Evolutionary conservation across 139 green algal genomes (phyloP), one percentile per base, ranked within the genome.

Genomic region (Nannochloris sp.): DNA sequence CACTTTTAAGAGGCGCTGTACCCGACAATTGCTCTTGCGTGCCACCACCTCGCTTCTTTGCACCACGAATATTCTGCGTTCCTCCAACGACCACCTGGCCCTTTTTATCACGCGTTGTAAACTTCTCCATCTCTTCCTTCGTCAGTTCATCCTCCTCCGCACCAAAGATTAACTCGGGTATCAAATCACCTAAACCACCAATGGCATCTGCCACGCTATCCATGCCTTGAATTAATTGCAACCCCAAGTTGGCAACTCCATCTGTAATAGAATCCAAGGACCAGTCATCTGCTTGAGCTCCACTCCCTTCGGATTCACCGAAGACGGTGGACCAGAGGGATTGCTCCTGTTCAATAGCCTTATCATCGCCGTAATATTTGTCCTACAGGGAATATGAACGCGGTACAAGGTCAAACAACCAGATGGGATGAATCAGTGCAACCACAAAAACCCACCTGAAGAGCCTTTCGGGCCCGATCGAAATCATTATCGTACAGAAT

Each of bases 131-230:
- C 20, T 50, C 23, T 17, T n/a, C 20, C 14, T 17, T 25, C 5
- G n/a, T 25, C 16, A n/a, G 9, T 51, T 64, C 58, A 6, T 59
- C 50, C 33, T 59, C 50, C n/a, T 64, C 58, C 23, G 20, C 8
- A 8, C 58, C 58, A 10, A 64, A 64, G 16, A 64, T 3, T 16
- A 64, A 0, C 8, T 64, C 58, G 8, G 58, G 58, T n/a, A 64
- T 64, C 20, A 64, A 51, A 56, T 64, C 58, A 16, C 58, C 58
- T 6, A 64, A 30, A 59, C 23, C 56, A 17, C 58, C 58, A 5
- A 64, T 28, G 12, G 58, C 56, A 49, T 64, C 58, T 17, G 58
- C 58, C 20, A 64, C 58, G 56, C 12, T 31, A 16, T 64, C 58
- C 20, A 64, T 16, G 58, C 58, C 58, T 6, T 17, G 12, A 11